Conservation (phyloP, 2,329 filamentous ascomycete genomes). For the Stemphylium vesicarium region DNA sequence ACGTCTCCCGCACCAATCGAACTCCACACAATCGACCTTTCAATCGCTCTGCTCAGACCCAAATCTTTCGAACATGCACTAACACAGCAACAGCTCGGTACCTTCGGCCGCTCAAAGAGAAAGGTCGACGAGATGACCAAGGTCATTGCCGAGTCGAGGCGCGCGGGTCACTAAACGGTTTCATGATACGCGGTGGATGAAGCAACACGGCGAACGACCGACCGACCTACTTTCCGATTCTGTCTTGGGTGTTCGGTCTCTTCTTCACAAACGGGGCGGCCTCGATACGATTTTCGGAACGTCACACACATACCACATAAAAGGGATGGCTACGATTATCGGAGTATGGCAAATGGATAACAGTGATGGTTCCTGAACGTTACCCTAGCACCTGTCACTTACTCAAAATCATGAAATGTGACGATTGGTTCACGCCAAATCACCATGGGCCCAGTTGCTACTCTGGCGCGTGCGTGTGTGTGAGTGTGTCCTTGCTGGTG, state of each 20-base stretch:
- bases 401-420: constrained; percentile 46
- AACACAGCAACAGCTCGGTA: constrained; percentile 75
- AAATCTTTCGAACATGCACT: constrained; percentile 25
- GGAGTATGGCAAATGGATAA: constrained; percentile 41
- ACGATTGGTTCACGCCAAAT: constrained; percentile 46
- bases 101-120: constrained; percentile 97
- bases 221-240: constrained; percentile 40
- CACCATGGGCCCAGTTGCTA: not conserved
- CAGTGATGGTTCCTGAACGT: constrained; percentile 29
- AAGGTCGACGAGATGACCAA: constrained; percentile 99
- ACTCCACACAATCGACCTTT: constrained; percentile 1
- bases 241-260: constrained; percentile 45
- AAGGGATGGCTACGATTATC: constrained; percentile 39
- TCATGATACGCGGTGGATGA: constrained; percentile 30
- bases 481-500: not conserved
- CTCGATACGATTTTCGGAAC: constrained; percentile 36
- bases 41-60: not conserved
- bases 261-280: constrained; percentile 36
- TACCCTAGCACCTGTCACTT: constrained; percentile 46
- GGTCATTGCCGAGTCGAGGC: constrained; percentile 95
- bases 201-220: constrained; percentile 33
- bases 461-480: not conserved
- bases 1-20: constrained; percentile 52
- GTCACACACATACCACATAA: constrained; percentile 34
- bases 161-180: constrained; percentile 68